Evolutionary conservation across 352 stramenopile species (phyloP).

Genomic region (Globisporangium viniferum): DNA sequence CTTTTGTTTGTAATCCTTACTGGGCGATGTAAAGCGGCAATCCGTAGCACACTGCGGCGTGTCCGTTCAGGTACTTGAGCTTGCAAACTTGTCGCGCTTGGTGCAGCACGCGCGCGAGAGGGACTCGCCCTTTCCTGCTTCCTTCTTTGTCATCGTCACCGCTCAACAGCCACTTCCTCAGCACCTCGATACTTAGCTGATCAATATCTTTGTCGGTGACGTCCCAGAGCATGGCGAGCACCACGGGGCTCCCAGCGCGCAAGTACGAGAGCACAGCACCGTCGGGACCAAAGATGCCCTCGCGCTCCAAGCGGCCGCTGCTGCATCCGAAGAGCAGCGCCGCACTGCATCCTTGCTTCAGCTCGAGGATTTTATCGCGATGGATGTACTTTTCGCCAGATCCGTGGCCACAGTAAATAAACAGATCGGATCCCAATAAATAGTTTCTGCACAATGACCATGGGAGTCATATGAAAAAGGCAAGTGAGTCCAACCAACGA

Average conservation of each 20-base stretch:
- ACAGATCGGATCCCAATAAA: slow-evolving; percentile 77
- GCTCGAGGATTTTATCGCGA: slow-evolving; percentile 65
- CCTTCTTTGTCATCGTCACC: slow-evolving; percentile 29
- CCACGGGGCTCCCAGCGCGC: slow-evolving; percentile 84
- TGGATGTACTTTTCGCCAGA: slow-evolving; percentile 92
- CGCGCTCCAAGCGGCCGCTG: slow-evolving; percentile 86
- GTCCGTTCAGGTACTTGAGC: slow-evolving; percentile 92
- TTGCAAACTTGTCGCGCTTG: slow-evolving; percentile 88
- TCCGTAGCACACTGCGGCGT: slow-evolving; percentile 95
- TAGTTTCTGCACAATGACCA: slow-evolving; percentile 23
- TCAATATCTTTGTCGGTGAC: slow-evolving; percentile 99
- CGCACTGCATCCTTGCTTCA: slow-evolving; percentile 55
- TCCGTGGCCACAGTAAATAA: slow-evolving; percentile 98
- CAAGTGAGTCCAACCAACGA: not conserved
- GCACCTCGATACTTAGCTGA: slow-evolving; percentile 69
- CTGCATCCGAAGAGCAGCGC: slow-evolving; percentile 98
- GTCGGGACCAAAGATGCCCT: slow-evolving; percentile 92
- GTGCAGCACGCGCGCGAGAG: slow-evolving; percentile 71
- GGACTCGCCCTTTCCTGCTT: slow-evolving; percentile 3
- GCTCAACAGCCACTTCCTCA: slow-evolving; percentile 68
- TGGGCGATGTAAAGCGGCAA: slow-evolving; percentile 65
- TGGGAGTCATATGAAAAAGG: not conserved
- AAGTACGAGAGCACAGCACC: slow-evolving; percentile 95
- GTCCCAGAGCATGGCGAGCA: slow-evolving; percentile 99
- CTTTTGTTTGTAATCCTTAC: not conserved